phyloP scores from a whole-genome alignment of 2,329 filamentous ascomycete genomes.

The Pyricularia grisea region DNA sequence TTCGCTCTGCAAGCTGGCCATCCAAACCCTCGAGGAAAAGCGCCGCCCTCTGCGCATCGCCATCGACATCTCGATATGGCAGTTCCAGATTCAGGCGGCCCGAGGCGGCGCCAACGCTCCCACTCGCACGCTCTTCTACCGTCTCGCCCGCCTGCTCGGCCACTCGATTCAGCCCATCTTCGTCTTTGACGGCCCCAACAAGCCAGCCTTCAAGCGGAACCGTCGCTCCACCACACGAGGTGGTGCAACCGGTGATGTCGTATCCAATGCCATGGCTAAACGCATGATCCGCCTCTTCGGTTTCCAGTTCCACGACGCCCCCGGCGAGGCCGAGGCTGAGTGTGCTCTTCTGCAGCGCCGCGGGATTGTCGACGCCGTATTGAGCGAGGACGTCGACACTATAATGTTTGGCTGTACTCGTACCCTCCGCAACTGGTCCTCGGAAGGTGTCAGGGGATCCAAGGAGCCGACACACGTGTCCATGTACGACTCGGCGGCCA shows the following conservation, averaged over 20 bases:
- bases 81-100: slow-evolving; percentile 83
- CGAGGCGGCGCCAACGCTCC: slow-evolving; percentile 83
- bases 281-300: slow-evolving; percentile 76
- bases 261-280: slow-evolving; percentile 71
- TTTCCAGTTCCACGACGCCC: slow-evolving; percentile 75
- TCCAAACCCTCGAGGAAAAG: slow-evolving; percentile 63
- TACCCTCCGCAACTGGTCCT: slow-evolving; percentile 75
- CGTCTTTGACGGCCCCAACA: slow-evolving; percentile 41
- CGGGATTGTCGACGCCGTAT: slow-evolving; percentile 81
- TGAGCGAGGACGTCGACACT: slow-evolving; percentile 95
- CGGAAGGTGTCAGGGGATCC: slow-evolving; percentile 52
- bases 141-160: slow-evolving; percentile 51
- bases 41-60: slow-evolving; percentile 73
- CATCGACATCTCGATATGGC: slow-evolving; percentile 94
- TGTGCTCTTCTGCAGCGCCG: slow-evolving; percentile 77
- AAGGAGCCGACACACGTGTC: slow-evolving; percentile 83
- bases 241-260: slow-evolving; percentile 52
- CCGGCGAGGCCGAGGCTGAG: slow-evolving; percentile 92
- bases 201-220: slow-evolving; percentile 73
- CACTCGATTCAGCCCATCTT: slow-evolving; percentile 42
- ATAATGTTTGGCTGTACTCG: slow-evolving; percentile 89
- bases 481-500: slow-evolving; percentile 59
- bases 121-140: slow-evolving; percentile 85
- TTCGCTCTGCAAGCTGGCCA: slow-evolving; percentile 72
- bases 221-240: slow-evolving; percentile 58